Percentiles rank a stretch among this genome's conserved stretches.
phyloP scores from a whole-genome alignment of 2,329 filamentous ascomycete genomes.

The Aspergillus sp. region DNA sequence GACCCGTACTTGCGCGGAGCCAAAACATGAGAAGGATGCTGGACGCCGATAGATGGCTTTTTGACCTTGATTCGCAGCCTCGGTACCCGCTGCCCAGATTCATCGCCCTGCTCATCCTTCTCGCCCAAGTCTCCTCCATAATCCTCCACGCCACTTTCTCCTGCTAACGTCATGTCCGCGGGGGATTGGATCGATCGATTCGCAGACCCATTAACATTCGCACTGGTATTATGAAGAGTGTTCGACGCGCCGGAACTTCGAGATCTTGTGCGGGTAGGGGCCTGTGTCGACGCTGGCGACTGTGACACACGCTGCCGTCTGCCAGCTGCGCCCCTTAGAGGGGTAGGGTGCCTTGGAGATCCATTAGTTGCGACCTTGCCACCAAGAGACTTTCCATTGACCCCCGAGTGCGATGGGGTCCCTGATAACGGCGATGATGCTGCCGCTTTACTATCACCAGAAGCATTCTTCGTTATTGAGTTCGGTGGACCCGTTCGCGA shows the following conservation, averaged over 20 bases:
- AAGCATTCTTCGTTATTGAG: conserved; percentile 24
- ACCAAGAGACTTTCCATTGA: conserved; percentile 25
- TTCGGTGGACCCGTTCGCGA: conserved; percentile 37
- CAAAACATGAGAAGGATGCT: conserved; percentile 49
- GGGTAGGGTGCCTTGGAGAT: conserved; percentile 17
- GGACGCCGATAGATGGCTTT: conserved; percentile 46
- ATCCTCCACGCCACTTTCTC: conserved; percentile 8
- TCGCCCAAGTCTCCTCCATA: conserved; percentile 2
- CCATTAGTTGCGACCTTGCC: conserved; percentile 27
- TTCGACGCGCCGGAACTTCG: conserved; percentile 20
- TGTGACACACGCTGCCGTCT: conserved; percentile 20
- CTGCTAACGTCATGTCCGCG: conserved; percentile 14
- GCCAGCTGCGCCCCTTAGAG: conserved; percentile 15
- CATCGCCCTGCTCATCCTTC: conserved; percentile 12
- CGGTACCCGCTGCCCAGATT: conserved; percentile 23
- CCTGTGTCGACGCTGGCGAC: conserved; percentile 21
- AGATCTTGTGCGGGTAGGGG: conserved; percentile 23
- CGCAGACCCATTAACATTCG: conserved; percentile 15
- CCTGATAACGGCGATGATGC: conserved; percentile 28
- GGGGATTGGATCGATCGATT: conserved; percentile 23
- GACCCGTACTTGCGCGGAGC: conserved; percentile 44
- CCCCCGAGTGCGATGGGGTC: conserved; percentile 21
- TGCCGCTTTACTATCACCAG: conserved; percentile 17
- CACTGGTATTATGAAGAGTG: conserved; percentile 12
- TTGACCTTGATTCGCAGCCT: conserved; percentile 46